phyloP scores from a whole-genome alignment of 306 rosid species.

The Malus orientalis region DNA sequence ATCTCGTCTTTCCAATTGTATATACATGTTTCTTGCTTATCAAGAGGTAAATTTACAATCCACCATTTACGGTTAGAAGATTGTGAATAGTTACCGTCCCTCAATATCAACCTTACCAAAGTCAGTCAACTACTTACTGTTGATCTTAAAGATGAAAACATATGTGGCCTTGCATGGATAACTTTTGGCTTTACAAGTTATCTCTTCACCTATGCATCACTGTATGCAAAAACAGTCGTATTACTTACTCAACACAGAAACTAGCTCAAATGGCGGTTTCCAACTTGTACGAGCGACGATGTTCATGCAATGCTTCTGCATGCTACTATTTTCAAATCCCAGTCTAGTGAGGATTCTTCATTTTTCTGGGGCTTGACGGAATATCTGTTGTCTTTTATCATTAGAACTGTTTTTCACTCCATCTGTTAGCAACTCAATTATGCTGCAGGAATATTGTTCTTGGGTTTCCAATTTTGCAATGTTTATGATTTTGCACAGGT shows the following conservation, averaged over 20 bases:
- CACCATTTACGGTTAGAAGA: constrained; percentile 17
- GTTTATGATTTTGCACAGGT: constrained; percentile 41
- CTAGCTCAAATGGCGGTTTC: not conserved
- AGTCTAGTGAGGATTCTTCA: not conserved
- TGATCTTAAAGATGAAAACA: not conserved
- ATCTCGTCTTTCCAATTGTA: constrained; percentile 28
- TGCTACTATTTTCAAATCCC: not conserved
- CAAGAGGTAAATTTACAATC: constrained; percentile 40
- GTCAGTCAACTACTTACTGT: not conserved
- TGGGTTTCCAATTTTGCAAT: constrained; percentile 18
- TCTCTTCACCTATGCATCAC: not conserved
- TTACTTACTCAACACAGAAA: not conserved
- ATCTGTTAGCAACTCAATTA: constrained; percentile 5
- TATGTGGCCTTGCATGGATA: not conserved
- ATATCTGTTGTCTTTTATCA: not conserved
- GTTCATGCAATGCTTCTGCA: not conserved
- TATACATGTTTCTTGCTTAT: constrained; percentile 26
- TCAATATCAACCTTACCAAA: constrained; percentile 2
- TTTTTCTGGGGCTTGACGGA: too few relatives aligned
- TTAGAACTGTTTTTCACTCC: not conserved
- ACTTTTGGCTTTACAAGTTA: not conserved
- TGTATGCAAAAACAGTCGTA: not conserved
- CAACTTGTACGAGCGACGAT: not conserved
- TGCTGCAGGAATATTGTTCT: not conserved
- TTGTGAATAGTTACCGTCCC: constrained; percentile 20